Base-by-base conservation (phyloP, 306 rosid species). In the Cucumis hystrix region DNA sequence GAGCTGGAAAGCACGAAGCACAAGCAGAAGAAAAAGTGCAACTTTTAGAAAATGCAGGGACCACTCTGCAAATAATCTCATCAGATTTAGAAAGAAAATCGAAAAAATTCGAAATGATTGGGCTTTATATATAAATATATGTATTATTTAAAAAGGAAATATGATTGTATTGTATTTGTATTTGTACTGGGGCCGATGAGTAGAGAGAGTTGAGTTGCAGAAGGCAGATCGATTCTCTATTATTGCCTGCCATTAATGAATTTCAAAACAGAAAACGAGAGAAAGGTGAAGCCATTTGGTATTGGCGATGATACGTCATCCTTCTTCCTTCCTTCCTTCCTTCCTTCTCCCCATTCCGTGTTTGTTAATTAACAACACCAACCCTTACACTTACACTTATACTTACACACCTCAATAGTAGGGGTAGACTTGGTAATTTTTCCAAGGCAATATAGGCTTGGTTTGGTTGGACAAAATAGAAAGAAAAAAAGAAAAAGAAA, bases 281-380 rank as follows among this genome's bases (percentile, higher is more conserved):
- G 37, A 33, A 33, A 51, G 56, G 56, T 1, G 56, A 51, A 51
- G 1, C 54, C 30, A 58, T 55, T 18, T 25, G 39, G 69, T 13
- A 14, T 33, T 8, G 52, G 15, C 8, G 17, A n/a, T 67, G 74
- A 10, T 10, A 10, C 74, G 17, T 39, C 73, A 5, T 67, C 54
- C 28, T 11, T 18, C 47, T 47, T 13, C 54, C 52, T 9, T 47
- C 54, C 54, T 28, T 11, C 18, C 47, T 47, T 13, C 54, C 52
- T 9, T 47, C 54, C 49, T 8, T 5, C 15, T 0, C 15, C 28
- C 52, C 52, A 37, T 67, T 67, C 54, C 54, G 33, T 40, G 74
- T 67, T 67, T 67, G 74, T 67, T 67, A 67, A 39, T 67, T 67
- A 67, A 67, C 74, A 67, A 20, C 73, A 40, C 73, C 69, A 33